phyloP scores from a whole-genome alignment of 768 basidiomycete species.

The Amanita exitialis region DNA sequence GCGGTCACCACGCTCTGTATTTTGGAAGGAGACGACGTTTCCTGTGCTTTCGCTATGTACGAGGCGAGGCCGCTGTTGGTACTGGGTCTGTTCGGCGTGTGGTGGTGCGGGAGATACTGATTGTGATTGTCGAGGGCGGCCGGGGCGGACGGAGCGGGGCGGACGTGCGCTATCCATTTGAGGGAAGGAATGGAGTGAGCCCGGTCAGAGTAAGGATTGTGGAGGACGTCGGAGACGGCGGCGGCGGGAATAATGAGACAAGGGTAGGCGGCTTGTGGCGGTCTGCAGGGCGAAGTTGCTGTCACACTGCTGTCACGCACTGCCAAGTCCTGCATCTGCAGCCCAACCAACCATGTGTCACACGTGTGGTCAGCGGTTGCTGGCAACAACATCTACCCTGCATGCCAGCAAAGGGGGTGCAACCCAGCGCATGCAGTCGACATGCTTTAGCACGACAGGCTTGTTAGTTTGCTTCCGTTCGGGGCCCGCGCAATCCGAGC shows the following conservation, averaged over 20 bases:
- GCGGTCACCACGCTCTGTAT: constrained; percentile 61
- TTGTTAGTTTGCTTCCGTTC: not conserved
- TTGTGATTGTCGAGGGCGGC: constrained; percentile 26
- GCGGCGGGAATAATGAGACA: constrained; percentile 6
- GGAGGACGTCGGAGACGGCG: constrained; percentile 9
- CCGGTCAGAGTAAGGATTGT: constrained; percentile 1
- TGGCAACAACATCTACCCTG: too few species aligned
- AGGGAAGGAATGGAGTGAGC: constrained; percentile 3
- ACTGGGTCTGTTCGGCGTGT: constrained; percentile 21
- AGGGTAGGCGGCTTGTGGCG: not conserved
- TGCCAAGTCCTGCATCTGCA: not conserved
- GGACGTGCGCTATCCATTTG: constrained; percentile 37
- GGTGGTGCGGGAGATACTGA: constrained; percentile 27
- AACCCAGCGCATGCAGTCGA: too few species aligned
- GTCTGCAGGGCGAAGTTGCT: not conserved
- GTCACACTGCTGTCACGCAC: constrained; percentile 2
- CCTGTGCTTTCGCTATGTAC: constrained; percentile 25
- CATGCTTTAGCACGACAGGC: too few species aligned
- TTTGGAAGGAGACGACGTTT: constrained; percentile 59
- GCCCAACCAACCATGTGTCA: too few species aligned
- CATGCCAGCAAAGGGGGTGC: too few species aligned
- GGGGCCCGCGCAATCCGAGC: not conserved
- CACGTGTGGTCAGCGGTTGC: too few species aligned
- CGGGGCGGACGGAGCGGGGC: constrained; percentile 43
- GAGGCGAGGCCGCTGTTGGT: constrained; percentile 20